These are phyloP conservation scores for Musa troglodytarum DNA, from an alignment of 176 grass and related monocot genomes.

Conservation along the genomic window DNA sequence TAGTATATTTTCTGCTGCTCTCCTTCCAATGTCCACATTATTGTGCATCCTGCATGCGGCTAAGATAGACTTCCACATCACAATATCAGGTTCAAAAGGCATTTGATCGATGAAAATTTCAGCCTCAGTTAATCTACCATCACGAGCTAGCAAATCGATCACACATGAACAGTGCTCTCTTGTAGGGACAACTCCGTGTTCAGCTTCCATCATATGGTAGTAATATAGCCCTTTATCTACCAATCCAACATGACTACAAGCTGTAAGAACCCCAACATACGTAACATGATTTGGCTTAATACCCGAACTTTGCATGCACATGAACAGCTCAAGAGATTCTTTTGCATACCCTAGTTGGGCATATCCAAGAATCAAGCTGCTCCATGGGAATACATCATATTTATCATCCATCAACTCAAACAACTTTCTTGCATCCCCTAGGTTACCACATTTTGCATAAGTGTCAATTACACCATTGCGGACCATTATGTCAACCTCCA, in stretches of 20 bases:
- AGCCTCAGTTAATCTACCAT: constrained; percentile 16
- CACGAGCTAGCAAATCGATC: constrained; percentile 25
- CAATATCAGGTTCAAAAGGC: constrained; percentile 20
- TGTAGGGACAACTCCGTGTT: constrained; percentile 15
- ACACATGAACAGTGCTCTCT: constrained; percentile 28
- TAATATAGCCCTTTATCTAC: constrained; percentile 19
- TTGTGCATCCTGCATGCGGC: constrained; percentile 22
- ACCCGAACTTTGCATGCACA: constrained; percentile 1
- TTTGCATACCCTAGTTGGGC: constrained; percentile 18
- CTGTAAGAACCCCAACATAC: constrained; percentile 22
- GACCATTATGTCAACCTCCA: constrained; percentile 18
- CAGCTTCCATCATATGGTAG: constrained; percentile 19
- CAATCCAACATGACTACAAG: constrained; percentile 19
- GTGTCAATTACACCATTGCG: constrained; percentile 17
- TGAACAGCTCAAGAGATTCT: constrained; percentile 25
- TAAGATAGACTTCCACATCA: constrained; percentile 21
- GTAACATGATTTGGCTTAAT: constrained; percentile 23
- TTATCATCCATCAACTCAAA: constrained; percentile 9
- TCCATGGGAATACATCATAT: constrained; percentile 23
- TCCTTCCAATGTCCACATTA: constrained; percentile 20
- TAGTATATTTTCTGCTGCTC: constrained; percentile 12
- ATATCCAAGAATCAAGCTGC: constrained; percentile 28
- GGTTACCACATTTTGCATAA: constrained; percentile 25
- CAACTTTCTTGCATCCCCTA: constrained; percentile 19
- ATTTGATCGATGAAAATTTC: constrained; percentile 17